Base-by-base conservation (phyloP, 2,329 filamentous ascomycete species). In the Torrubiellomyces zombiae region DNA sequence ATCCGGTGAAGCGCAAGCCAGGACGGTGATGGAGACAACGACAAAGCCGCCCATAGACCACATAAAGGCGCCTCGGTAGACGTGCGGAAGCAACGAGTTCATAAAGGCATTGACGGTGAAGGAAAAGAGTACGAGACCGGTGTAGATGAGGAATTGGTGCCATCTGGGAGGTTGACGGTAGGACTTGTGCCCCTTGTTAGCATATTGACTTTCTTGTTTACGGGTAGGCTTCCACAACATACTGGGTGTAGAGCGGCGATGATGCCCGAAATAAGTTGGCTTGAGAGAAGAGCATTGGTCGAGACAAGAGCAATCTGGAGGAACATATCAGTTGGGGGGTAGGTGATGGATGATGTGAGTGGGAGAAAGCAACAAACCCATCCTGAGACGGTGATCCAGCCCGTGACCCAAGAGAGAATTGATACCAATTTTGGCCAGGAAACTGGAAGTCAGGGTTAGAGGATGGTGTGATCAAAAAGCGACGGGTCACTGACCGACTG, bases 11-110 rank as follows among this genome's bases (percentile, higher is more conserved):
- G 72, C 58, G 35, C 69, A 75, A 2, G 70, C 60, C 17, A 82
- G 54, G 0, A 77, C 53, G 0, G 74, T 75, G 31, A 79, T 76
- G 20, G 58, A 75, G 26, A 81, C 75, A 26, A 80, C 52, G 10
- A 64, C 52, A 35, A 81, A 79, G 0, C 76, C 76, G 3, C 58
- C 48, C 2, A 81, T 55, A 0, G 69, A 76, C 75, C 75, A 81
- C 15, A 67, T 60, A 31, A 82, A 73, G 0, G 75, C 75, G 11
- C 60, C 56, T 33, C 74, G 69, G 37, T 74, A 79, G 34, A 80
- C 38, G 2, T 35, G 28, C 2, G 45, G 45, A 0, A 48, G 33
- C 1, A 47, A n/a, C 0, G 41, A 44, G 21, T 48, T 44, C 8
- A 48, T 29, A 1, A 45, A 47, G 0, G 44, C 40, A 6, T 48